These are phyloP conservation scores for Hygrocybe punicea DNA, from an alignment of 768 basidiomycete species.

Conservation along the genomic window DNA sequence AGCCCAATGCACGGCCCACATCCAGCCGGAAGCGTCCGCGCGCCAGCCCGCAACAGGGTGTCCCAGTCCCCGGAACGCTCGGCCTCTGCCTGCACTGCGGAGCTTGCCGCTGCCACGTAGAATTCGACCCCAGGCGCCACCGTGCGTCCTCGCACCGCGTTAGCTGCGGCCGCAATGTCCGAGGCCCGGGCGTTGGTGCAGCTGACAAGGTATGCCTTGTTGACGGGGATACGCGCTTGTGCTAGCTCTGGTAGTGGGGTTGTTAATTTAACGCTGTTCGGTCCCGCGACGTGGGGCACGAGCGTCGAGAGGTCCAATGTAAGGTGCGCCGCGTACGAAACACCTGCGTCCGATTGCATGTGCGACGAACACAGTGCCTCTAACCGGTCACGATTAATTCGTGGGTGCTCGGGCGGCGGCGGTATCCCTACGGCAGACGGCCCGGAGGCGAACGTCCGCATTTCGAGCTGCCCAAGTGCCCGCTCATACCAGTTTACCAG, in stretches of 20 bases:
- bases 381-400: constrained; percentile 75
- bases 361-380: constrained; percentile 55
- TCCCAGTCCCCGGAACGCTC: constrained; percentile 88
- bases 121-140: constrained; percentile 92
- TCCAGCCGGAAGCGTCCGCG: constrained; percentile 88
- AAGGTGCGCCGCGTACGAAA: constrained; percentile 82
- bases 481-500: constrained; percentile 84
- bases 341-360: constrained; percentile 65
- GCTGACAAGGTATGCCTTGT: constrained; percentile 97
- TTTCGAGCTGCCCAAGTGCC: constrained; percentile 66
- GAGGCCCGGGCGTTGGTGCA: constrained; percentile 98
- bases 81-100: constrained; percentile 85
- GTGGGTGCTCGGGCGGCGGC: constrained; percentile 75
- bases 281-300: constrained; percentile 93
- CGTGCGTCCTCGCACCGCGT: constrained; percentile 73
- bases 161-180: constrained; percentile 88
- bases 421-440: constrained; percentile 52
- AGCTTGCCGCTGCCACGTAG: constrained; percentile 95
- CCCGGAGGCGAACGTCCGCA: constrained; percentile 65
- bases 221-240: constrained; percentile 68
- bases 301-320: constrained; percentile 90
- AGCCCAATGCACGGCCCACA: constrained; percentile 99
- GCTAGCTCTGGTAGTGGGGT: constrained; percentile 86
- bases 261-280: constrained; percentile 97
- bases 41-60: constrained; percentile 79